Evolutionary conservation across 768 basidiomycete genomes (phyloP).

Genomic region (Pilatotrama ljubarskyi): DNA sequence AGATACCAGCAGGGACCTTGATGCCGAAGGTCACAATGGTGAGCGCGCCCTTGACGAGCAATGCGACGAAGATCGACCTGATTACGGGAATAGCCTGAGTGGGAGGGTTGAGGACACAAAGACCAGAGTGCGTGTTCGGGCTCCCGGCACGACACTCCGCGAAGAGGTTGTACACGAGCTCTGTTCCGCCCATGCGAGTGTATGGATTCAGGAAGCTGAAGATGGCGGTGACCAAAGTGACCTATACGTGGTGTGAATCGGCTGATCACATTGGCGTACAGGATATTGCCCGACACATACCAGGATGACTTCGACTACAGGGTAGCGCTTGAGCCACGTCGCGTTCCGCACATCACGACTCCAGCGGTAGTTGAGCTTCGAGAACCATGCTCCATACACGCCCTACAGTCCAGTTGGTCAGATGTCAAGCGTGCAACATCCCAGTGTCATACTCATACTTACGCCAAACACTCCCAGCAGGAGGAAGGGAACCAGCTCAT

Average conservation of each 20-base stretch:
- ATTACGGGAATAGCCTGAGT: constrained; percentile 62
- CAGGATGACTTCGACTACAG: constrained; percentile 79
- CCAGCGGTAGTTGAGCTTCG: constrained; percentile 90
- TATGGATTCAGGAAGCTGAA: constrained; percentile 88
- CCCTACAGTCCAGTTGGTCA: constrained; percentile 50
- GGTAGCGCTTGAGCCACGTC: constrained; percentile 79
- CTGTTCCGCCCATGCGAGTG: constrained; percentile 92
- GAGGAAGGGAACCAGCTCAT: constrained; percentile 83
- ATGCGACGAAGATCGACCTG: constrained; percentile 65
- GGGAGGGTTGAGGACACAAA: constrained; percentile 71
- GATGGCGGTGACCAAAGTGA: constrained; percentile 73
- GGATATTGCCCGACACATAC: constrained; percentile 58
- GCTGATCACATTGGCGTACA: too few relatives aligned
- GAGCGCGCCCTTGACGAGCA: constrained; percentile 77
- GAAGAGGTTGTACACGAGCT: constrained; percentile 90
- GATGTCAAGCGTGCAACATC: not conserved
- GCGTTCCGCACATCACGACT: constrained; percentile 76
- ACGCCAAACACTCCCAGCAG: constrained; percentile 90
- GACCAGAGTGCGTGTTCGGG: constrained; percentile 54
- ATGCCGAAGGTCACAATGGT: constrained; percentile 93
- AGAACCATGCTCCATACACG: constrained; percentile 91
- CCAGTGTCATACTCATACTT: constrained; percentile 29
- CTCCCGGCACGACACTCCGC: constrained; percentile 74
- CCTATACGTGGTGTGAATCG: constrained; percentile 48
- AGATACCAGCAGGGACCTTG: constrained; percentile 90